Evolutionary conservation across 768 basidiomycete genomes (phyloP).

Genomic region (Boletus subparvulus): DNA sequence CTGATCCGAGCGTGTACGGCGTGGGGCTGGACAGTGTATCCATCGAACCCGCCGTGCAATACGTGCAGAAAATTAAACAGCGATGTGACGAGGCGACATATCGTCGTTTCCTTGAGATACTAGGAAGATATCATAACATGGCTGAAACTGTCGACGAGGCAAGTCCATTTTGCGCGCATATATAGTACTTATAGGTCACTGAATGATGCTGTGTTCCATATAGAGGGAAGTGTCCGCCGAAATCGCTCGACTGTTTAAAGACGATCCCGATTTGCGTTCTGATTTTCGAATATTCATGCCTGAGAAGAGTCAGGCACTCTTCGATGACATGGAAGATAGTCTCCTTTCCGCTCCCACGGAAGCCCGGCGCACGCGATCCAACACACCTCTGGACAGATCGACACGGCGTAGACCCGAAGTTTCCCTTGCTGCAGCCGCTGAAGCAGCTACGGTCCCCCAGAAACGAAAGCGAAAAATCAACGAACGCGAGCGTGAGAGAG

Average conservation of each 20-base stretch:
- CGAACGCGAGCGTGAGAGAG: constrained; percentile 41
- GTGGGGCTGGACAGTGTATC: constrained; percentile 43
- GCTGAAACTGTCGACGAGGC: constrained; percentile 65
- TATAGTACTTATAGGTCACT: background rate
- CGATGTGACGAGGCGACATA: constrained; percentile 90
- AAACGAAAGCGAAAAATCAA: constrained; percentile 69
- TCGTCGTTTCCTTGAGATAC: constrained; percentile 72
- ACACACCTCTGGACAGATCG: constrained; percentile 36
- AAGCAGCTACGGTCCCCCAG: constrained; percentile 47
- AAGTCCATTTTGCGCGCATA: constrained; percentile 19
- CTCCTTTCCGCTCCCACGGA: constrained; percentile 29
- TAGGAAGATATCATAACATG: constrained; percentile 61
- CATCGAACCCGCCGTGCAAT: constrained; percentile 83
- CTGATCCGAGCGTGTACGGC: constrained; percentile 28
- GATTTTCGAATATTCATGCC: constrained; percentile 80
- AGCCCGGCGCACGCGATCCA: constrained; percentile 36
- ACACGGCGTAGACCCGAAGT: constrained; percentile 47
- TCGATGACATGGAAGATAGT: constrained; percentile 43
- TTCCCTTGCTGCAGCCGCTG: constrained; percentile 39
- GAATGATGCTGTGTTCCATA: background rate
- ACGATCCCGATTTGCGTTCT: constrained; percentile 69
- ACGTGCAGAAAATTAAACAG: constrained; percentile 95
- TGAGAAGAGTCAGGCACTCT: constrained; percentile 48
- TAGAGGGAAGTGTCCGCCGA: constrained; percentile 65
- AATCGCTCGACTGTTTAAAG: constrained; percentile 69